Base-by-base conservation (phyloP, 2,329 filamentous ascomycete genomes). In the Hypoxylon sp. region DNA sequence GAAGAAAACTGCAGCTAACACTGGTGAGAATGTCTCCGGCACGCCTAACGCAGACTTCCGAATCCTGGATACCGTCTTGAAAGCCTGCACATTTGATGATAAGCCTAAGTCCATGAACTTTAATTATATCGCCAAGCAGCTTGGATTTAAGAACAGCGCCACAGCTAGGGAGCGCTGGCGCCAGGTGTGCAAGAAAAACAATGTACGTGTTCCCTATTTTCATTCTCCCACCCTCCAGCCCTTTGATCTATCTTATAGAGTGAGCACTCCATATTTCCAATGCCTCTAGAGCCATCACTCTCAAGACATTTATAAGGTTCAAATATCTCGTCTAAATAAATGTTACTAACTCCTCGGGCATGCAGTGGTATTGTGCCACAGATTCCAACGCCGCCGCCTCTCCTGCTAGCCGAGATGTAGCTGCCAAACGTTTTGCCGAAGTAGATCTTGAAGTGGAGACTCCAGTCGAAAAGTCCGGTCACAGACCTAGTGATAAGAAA, bases 171-270 rank as follows among this genome's bases (percentile, higher is more conserved):
- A 61, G 49, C 53, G 57, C 15, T 65, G 50, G 30, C 49, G 62
- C 3, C 57, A 61, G 22, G 13, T 61, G 6, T 65, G 62, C 54
- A 61, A 61, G 39, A 65, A 61, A 39, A n/a, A 39, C 13, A n/a
- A 13, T 13, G 30, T 32, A 32, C 3, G 30, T 32, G 11, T 26
- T 26, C 24, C 4, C 7, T 26, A 4, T 26, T 26, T 26, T 32
- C 30, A 6, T 32, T 13, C 11, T 32, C 11, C 5, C 4, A 4
- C 30, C 11, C 11, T 32, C 11, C 30, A 32, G 8, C 11, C n/a
- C n/a, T n/a, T n/a, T n/a, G n/a, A n/a, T n/a, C n/a, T n/a, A 3
- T 10, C 2, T 32, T 32, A 10, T 8, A 32, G 30, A 32, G 30
- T 32, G 11, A 4, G 11, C 3, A 3, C 11, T 10, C 8, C 30